These are phyloP conservation scores for Trametes punicea DNA, from an alignment of 768 basidiomycete species.

Conservation along the genomic window DNA sequence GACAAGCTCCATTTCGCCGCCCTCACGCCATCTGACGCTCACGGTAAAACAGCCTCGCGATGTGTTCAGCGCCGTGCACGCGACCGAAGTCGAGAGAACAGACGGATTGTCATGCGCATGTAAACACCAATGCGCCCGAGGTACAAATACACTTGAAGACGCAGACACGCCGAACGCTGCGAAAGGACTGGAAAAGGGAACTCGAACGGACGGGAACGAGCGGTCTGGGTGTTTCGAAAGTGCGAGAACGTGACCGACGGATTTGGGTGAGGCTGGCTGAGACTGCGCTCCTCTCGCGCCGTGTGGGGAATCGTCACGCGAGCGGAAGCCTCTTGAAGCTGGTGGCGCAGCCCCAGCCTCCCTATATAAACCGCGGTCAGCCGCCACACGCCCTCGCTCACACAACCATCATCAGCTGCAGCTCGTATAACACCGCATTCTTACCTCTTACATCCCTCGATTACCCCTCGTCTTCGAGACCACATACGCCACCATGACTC, in stretches of 20 bases:
- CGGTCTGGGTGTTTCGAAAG: background rate
- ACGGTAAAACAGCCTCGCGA: background rate
- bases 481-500: conserved; percentile 55
- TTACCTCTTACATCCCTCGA: background rate
- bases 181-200: conserved; percentile 5
- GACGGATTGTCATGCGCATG: background rate
- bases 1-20: conserved; percentile 11
- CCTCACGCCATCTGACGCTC: background rate
- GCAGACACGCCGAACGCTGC: background rate
- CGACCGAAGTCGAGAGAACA: background rate
- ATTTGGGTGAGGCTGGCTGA: background rate
- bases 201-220: conserved; percentile 15
- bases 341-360: conserved; percentile 10
- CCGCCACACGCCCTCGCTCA: background rate
- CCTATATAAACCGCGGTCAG: conserved; percentile 14
- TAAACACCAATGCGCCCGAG: background rate
- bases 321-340: conserved; percentile 4
- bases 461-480: background rate
- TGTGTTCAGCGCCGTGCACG: background rate
- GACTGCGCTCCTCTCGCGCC: background rate
- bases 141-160: background rate
- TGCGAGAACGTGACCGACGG: conserved; percentile 13
- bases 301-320: conserved; percentile 18
- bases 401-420: conserved; percentile 11
- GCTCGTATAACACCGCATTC: background rate